These are phyloP conservation scores for Cladophialophora yegresii DNA, from an alignment of 2,329 filamentous ascomycete species.

Conservation along the genomic window DNA sequence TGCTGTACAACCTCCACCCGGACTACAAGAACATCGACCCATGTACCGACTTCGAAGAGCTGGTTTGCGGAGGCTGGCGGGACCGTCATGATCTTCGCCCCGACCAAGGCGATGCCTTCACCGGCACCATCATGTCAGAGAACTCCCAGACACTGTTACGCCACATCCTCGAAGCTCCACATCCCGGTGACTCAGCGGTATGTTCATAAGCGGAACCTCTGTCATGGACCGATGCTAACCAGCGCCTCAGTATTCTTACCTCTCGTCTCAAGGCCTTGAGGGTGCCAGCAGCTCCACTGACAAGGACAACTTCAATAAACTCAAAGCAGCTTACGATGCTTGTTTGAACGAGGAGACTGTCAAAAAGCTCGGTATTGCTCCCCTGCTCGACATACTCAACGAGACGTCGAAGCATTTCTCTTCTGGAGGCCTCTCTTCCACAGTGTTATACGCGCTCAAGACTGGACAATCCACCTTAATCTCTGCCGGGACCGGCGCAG, in stretches of 20 bases:
- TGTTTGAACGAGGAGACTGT: slow-evolving; percentile 66
- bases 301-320: slow-evolving; percentile 65
- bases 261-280: slow-evolving; percentile 27
- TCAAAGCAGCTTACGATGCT: slow-evolving; percentile 65
- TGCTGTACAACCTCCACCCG: slow-evolving; percentile 64
- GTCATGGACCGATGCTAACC: slow-evolving; percentile 36
- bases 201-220: slow-evolving; percentile 40
- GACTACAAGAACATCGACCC: slow-evolving; percentile 65
- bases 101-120: slow-evolving; percentile 63
- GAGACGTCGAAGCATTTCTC: slow-evolving; percentile 49
- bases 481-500: slow-evolving; percentile 44
- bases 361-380: slow-evolving; percentile 57
- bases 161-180: slow-evolving; percentile 64
- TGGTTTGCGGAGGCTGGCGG: slow-evolving; percentile 68
- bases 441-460: slow-evolving; percentile 44
- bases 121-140: slow-evolving; percentile 63
- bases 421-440: slow-evolving; percentile 39
- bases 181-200: slow-evolving; percentile 40
- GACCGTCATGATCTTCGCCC: slow-evolving; percentile 65
- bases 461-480: slow-evolving; percentile 44
- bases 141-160: slow-evolving; percentile 60
- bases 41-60: slow-evolving; percentile 68
- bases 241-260: slow-evolving; percentile 26
- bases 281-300: slow-evolving; percentile 26
- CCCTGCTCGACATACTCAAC: slow-evolving; percentile 59